Base-by-base conservation (phyloP, 2,329 filamentous ascomycete species). In the Orbilia blumenaviensis region DNA sequence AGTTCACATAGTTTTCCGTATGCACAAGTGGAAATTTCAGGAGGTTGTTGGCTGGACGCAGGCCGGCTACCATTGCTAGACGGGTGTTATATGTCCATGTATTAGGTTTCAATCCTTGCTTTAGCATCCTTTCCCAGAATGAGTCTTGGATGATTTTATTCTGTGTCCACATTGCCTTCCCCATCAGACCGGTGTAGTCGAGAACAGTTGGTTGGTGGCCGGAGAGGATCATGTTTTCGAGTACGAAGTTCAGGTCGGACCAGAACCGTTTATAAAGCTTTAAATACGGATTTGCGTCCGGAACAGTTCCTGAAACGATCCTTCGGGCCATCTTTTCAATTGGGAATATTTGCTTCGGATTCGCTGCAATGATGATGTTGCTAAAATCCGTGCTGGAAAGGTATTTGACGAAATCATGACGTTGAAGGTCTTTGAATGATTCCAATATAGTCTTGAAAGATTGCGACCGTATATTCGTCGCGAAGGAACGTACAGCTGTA, bases 11-110 rank as follows among this genome's bases (percentile, higher is more conserved):
- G 18, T 69, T 18, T 27, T 69, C 34, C 1, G 21, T 38, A 38
- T 76, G 64, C 1, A 76, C 58, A 2, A 76, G 60, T 2, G 72
- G 72, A 29, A 77, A 72, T 27, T 72, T 77, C 4, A 23, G n/a
- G 2, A 77, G 66, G 27, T 50, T 61, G 64, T 77, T 72, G 14
- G 25, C 14, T 8, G 73, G 73, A 5, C 61, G 56, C 0, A 52
- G 10, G 8, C 73, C 66, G 3, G 62, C 73, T 41, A 62, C 32
- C 66, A 77, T 61, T 18, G 73, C 73, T 21, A 77, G 56, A 29
- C 67, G 67, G 44, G 64, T 66, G 58, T 77, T 77, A 36, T 66
- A 77, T n/a, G 73, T 62, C 73, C 73, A 77, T 8, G 73, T 77
- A 56, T 66, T 77, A n/a, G 73, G 73, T 14, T 66, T 62, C 14